Evolutionary conservation across 305 asterid genomes (phyloP), one percentile per base, ranked within the genome.

Genomic region (Lippia alba): DNA sequence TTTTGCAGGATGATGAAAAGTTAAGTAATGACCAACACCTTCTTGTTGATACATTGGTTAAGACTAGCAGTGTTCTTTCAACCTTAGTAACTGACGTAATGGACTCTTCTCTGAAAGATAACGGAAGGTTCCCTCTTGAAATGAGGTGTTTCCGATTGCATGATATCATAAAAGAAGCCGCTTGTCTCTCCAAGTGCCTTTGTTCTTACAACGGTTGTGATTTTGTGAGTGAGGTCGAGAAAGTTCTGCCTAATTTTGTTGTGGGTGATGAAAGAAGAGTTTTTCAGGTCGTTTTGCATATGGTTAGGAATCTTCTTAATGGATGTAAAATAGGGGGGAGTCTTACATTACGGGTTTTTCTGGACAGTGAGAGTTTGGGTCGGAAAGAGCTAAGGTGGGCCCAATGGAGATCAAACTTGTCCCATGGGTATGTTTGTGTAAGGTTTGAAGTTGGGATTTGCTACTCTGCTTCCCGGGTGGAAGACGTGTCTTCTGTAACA

Each of bases 231-330:
- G 96, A 92, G 61, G 89, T 90, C 8, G 96, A 89, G 33, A 92
- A 82, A 74, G 66, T 87, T 8, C 77, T 95, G 74, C 97, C 96
- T 8, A 83, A 90, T 79, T 82, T 81, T 75, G 94, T 95, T 15
- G 81, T 90, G 84, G 99, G 98, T 6, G 99, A 95, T 60, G 99
- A 95, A 81, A 84, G 91, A 66, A 80, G 99, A 66, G 84, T 92
- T 53, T 87, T 92, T 76, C 98, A 92, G 85, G 96, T 92, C 14
- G 65, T 95, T 73, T 72, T 95, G 79, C 96, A 95, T 84, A 85
- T 95, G 94, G 89, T 95, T 9, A 91, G 99, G 64, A 89, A 76
- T 83, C 79, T 89, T 19, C 77, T 95, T 71, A 84, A 79, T 67
- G 84, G 83, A 57, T 82, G 83, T 74, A 80, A 70, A 55, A 86